Conservation (phyloP, 208 protist genomes). For the Porcisia hertigi region DNA sequence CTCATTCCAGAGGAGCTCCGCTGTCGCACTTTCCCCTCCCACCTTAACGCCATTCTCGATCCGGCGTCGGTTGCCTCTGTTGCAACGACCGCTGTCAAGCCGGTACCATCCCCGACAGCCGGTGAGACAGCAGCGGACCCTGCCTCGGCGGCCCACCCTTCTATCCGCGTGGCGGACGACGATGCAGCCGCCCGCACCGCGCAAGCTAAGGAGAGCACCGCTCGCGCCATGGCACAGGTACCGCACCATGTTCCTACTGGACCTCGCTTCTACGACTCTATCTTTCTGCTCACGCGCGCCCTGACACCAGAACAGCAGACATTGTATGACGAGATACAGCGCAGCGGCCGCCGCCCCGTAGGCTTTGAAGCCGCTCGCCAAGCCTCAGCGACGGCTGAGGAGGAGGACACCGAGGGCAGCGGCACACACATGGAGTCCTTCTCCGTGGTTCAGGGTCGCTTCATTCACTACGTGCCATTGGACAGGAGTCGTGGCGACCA, state of each 20-base stretch:
- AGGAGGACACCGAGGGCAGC: not conserved
- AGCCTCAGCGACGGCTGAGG: not conserved
- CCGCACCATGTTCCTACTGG: not conserved
- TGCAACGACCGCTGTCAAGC: not conserved
- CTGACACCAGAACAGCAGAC: conserved; percentile 39
- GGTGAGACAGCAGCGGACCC: conserved; percentile 3
- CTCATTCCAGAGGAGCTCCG: conserved; percentile 50
- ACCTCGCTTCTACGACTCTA: conserved; percentile 52
- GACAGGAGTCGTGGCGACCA: conserved; percentile 8
- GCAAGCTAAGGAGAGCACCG: not conserved
- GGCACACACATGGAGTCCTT: conserved; percentile 29
- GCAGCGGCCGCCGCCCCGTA: conserved; percentile 1
- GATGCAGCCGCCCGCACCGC: not conserved
- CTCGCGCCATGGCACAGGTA: not conserved
- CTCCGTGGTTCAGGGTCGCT: conserved; percentile 50
- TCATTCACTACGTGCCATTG: conserved; percentile 50
- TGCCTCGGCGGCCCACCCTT: not conserved
- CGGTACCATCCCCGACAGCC: not conserved
- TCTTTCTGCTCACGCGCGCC: conserved; percentile 62
- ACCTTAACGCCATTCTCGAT: conserved; percentile 48
- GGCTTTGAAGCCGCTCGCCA: not conserved
- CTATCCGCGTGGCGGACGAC: conserved; percentile 25
- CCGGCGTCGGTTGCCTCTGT: conserved; percentile 11
- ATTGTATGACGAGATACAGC: conserved; percentile 34
- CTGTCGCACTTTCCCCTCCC: conserved; percentile 63